These are phyloP conservation scores for Coniochaeta prunicola DNA, from an alignment of 2,329 filamentous ascomycete genomes.

Conservation along the genomic window DNA sequence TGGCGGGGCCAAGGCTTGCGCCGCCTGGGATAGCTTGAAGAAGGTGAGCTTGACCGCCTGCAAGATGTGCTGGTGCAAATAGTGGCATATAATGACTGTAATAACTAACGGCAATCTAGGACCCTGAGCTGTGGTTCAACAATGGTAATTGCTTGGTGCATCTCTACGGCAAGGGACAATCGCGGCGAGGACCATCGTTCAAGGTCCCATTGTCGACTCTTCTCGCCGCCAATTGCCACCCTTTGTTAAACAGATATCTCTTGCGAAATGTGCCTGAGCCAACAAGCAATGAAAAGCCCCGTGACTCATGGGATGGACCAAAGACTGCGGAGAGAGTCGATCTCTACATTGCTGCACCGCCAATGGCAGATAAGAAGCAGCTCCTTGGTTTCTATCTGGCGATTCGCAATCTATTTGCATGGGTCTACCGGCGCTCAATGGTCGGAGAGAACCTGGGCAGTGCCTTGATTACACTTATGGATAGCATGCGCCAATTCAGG, in stretches of 20 bases:
- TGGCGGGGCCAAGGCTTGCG: conserved; percentile 34
- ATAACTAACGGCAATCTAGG: conserved; percentile 38
- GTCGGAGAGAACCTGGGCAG: conserved; percentile 61
- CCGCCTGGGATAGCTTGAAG: conserved; percentile 38
- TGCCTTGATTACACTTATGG: conserved; percentile 57
- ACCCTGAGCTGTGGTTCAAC: conserved; percentile 62
- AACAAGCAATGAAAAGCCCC: conserved; percentile 1
- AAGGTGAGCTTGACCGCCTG: conserved; percentile 29
- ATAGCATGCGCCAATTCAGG: conserved; percentile 58
- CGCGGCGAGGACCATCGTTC: conserved; percentile 60
- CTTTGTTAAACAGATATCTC: conserved; percentile 49
- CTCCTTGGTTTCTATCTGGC: conserved; percentile 58
- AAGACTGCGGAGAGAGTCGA: conserved; percentile 34
- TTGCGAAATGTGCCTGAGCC: conserved; percentile 21
- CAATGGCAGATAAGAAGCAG: conserved; percentile 42
- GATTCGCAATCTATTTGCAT: conserved; percentile 71
- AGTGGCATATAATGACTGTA: background rate
- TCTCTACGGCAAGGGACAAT: conserved; percentile 59
- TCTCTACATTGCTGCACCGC: conserved; percentile 63
- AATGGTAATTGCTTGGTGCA: conserved; percentile 65
- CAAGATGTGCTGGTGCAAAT: background rate
- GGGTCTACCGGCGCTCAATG: conserved; percentile 55
- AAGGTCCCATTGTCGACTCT: conserved; percentile 54
- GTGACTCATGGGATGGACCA: conserved; percentile 6
- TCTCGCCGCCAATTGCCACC: conserved; percentile 48